Evolutionary conservation across 176 grass and related monocot species (phyloP), one percentile per base, ranked within the genome.

Genomic region (Juncus effusus): DNA sequence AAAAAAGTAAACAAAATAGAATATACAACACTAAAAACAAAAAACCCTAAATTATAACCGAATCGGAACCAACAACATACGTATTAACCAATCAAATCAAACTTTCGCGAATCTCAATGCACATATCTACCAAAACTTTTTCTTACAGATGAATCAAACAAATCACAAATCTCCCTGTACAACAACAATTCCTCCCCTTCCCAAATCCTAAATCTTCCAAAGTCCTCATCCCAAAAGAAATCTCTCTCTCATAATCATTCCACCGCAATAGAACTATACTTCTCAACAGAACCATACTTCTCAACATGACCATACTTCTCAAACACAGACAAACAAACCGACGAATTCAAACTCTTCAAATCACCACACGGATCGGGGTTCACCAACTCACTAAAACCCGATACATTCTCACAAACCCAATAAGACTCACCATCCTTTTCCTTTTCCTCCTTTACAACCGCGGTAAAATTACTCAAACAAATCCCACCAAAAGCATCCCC

Each of bases 101-200:
- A 41, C 38, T 58, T 10, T 59, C 15, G 41, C 3, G 54, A 44
- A 70, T 56, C 50, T 54, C 15, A 5, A 38, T 59, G 54, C 68
- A 13, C 39, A 80, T 56, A 71, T 69, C 87, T 80, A 83, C 63
- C 79, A 75, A 85, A 87, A 89, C 9, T 58, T 42, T 12, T 71
- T 89, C 85, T 95, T 89, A 95, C 85, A 89, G 85, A 86, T 89
- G 85, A 95, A 95, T 95, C 67, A 89, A 95, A 70, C 79, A 95
- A 89, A 87, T 93, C 67, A 70, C 79, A 95, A 89, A 87, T 93
- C 67, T 81, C 82, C 64, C 90, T 95, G 85, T 95, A 95, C 90
- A 95, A 76, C 74, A 78, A 85, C 81, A 84, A 70, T 77, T 74
- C 65, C 42, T 66, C 74, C 56, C 60, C 11, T n/a, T 57, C 68